Evolutionary conservation across 2,329 filamentous ascomycete species (phyloP), one percentile per base, ranked within the genome.

Genomic region (Chaetomiaceae sp.): DNA sequence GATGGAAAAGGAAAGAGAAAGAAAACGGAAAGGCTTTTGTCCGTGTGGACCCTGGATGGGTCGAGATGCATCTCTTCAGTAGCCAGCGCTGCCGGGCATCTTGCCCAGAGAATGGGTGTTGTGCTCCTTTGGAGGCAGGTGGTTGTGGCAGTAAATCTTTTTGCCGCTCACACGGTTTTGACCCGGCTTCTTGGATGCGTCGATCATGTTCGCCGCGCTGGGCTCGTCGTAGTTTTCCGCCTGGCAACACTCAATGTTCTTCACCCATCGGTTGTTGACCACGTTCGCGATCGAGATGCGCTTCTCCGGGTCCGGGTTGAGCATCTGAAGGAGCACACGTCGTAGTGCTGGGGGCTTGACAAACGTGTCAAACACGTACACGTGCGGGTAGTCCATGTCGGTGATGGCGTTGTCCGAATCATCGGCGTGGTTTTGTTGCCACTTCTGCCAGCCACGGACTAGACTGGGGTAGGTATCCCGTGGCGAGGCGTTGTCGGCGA

Each of bases 221-320:
- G 78, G 77, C 53, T 87, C 83, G 27, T 85, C 83, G 63, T 83
- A 86, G 54, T 74, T 78, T 60, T 91, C 87, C 4, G 82, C 69
- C 60, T 88, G 84, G 65, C 89, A 95, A 69, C 89, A 93, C 60
- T 91, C 86, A 35, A 90, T 79, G 46, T 76, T 79, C 70, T 81
- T 85, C 61, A 93, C 72, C 77, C 83, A 89, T n/a, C 83, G 75
- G 60, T 87, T 81, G 55, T 77, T 81, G 48, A 89, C 70, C 1
- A 88, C 82, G 1, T 88, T 80, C 6, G 76, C 69, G 44, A 93
- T 87, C 23, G 76, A 79, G 58, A 86, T 82, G 37, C 90, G 85
- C 64, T 82, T 82, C 7, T 71, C 67, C 0, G 90, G 88, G 58
- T 90, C 73, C 0, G 89, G 89, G 65, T 95, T 83, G 27, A 95